Base-by-base conservation (phyloP, 176 grass and related monocot genomes). In the Eragrostis curvula region DNA sequence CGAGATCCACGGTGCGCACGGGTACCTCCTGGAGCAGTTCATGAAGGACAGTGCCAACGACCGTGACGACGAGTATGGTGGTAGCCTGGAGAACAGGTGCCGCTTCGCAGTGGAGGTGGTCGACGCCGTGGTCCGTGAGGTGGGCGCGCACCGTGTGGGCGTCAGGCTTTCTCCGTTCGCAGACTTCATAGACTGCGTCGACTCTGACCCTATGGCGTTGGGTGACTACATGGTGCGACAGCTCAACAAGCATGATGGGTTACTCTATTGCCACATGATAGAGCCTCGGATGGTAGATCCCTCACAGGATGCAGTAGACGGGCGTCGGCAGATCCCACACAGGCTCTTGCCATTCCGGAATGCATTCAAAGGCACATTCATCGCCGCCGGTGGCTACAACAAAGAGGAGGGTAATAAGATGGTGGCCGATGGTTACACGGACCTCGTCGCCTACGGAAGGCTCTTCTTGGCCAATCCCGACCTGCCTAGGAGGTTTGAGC, bases 41-140 rank as follows among this genome's bases (percentile, higher is more conserved):
- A 89, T 89, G 87, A 89, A 89, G 52, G 87, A 89, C 0, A 70
- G 76, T 12, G n/a, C 24, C 1, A 89, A 89, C 0, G 81, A 89
- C 14, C 87, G 87, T 17, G 32, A 43, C 2, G 87, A 85, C 20
- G 4, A 52, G 20, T 85, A 89, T 0, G 81, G 81, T 0, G 81
- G 87, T 1, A 89, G 62, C 80, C 70, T 89, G 0, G 75, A 84
- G 70, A 88, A 88, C 5, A 61, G 82, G 0, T 89, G 87, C 82
- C 82, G 82, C 53, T 85, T 85, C 44, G 70, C 70, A 0, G 53
- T 89, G 1, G 87, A 85, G 75, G 76, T 89, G 10, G 39, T 89
- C 0, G 87, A 89, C 0, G 76, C 87, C 8, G 1, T 89, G 0
- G 76, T 75, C 1, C 2, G 0, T 0, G 87, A 88, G 51, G 70